Conservation (phyloP, 768 basidiomycete genomes). For the Russula brevipes region DNA sequence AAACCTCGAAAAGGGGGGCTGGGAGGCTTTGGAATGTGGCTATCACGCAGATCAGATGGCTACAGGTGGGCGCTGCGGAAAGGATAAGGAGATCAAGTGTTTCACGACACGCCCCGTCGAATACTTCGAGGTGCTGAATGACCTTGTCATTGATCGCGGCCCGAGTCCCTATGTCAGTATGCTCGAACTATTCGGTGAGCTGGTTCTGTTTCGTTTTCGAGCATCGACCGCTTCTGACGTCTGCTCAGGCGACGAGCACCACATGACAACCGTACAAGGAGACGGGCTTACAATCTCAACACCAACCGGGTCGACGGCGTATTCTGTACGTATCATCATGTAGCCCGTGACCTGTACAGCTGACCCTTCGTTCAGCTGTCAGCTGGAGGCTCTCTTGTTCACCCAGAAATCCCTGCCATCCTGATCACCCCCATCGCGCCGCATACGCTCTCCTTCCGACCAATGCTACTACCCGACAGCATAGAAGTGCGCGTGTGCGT, state of each 20-base stretch:
- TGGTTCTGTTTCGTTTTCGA: conserved; percentile 1
- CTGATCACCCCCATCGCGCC: conserved; percentile 98
- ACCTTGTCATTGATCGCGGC: conserved; percentile 95
- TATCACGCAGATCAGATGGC: conserved; percentile 43
- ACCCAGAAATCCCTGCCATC: conserved; percentile 95
- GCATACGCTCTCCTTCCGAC: conserved; percentile 96
- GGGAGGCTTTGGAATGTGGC: conserved; percentile 93
- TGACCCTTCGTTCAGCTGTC: conserved; percentile 48
- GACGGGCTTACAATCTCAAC: conserved; percentile 94
- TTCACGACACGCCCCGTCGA: conserved; percentile 93
- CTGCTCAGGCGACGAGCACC: conserved; percentile 86
- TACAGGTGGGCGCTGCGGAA: conserved; percentile 43
- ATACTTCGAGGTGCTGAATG: conserved; percentile 94
- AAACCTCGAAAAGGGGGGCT: conserved; percentile 82
- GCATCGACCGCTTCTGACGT: conserved; percentile 14
- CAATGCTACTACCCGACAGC: conserved; percentile 96
- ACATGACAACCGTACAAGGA: conserved; percentile 98
- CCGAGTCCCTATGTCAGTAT: conserved; percentile 97
- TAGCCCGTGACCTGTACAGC: conserved; percentile 17
- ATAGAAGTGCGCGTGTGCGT: conserved; percentile 99
- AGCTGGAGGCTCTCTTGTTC: conserved; percentile 94
- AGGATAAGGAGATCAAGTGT: conserved; percentile 98
- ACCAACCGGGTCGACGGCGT: conserved; percentile 97
- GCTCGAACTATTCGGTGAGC: conserved; percentile 91
- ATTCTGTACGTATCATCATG: conserved; percentile 62